A percentile compares a stretch with the other conserved stretches of the same genome.
These are phyloP conservation scores for Ceratobasidium sp. DNA, from an alignment of 1,284 basidiomycete genomes.

Conservation along the genomic window DNA sequence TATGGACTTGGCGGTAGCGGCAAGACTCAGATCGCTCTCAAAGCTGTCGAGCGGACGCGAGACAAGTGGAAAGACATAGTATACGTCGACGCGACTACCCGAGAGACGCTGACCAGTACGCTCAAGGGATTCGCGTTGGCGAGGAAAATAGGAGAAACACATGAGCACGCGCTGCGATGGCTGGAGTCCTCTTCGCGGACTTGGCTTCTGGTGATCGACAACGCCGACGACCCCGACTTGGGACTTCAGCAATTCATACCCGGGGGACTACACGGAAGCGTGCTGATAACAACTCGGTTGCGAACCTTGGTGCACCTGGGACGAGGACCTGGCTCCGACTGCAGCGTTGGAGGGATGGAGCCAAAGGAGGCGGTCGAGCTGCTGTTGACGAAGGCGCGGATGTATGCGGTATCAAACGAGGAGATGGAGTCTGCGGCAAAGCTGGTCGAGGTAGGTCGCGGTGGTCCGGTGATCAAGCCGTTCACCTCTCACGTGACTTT, in stretches of 20 bases:
- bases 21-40: too few relatives aligned
- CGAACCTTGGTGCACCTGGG: slow-evolving; percentile 16
- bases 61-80: too few relatives aligned
- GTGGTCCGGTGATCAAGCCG: background rate
- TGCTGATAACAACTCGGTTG: slow-evolving; percentile 35
- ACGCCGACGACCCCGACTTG: background rate
- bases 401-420: background rate
- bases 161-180: slow-evolving; percentile 25
- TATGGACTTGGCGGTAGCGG: too few relatives aligned
- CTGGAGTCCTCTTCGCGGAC: background rate
- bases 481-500: too few relatives aligned
- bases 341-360: too few relatives aligned
- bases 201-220: too few relatives aligned
- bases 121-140: too few relatives aligned
- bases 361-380: too few relatives aligned
- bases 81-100: too few relatives aligned
- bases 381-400: background rate
- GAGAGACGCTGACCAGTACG: too few relatives aligned
- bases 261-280: slow-evolving; percentile 1
- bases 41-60: too few relatives aligned
- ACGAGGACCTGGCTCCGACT: too few relatives aligned
- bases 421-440: background rate
- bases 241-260: slow-evolving; percentile 15
- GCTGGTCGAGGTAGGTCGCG: slow-evolving; percentile 9
- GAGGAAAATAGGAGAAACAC: background rate